These are phyloP conservation scores for Cercophora sp. DNA, from an alignment of 495 filamentous ascomycete species.

Conservation along the genomic window DNA sequence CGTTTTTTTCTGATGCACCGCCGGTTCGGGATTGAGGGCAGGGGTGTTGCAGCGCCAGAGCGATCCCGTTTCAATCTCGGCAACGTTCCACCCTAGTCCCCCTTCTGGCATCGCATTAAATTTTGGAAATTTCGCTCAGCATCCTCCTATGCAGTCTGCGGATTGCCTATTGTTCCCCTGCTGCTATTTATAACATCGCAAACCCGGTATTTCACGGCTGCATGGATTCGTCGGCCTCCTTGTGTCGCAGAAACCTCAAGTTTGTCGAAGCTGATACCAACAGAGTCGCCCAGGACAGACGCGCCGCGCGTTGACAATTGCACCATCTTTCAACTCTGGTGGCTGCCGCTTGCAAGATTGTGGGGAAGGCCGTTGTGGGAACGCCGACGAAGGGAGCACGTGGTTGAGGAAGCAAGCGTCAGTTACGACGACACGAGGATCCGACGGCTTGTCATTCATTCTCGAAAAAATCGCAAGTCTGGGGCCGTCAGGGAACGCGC, in stretches of 20 bases:
- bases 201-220: constrained; percentile 10
- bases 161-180: constrained; percentile 12
- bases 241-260: neutral
- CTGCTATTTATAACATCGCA: constrained; percentile 22
- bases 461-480: neutral
- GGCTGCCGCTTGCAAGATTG: neutral
- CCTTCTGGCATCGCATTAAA: constrained; percentile 31
- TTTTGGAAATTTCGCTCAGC: constrained; percentile 28
- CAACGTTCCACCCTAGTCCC: constrained; percentile 40
- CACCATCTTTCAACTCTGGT: neutral
- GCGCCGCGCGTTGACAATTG: neutral
- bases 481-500: neutral
- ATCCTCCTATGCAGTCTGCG: constrained; percentile 14
- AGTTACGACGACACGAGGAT: constrained; percentile 1
- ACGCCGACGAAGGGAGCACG: neutral
- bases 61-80: constrained; percentile 40
- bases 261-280: constrained; percentile 3
- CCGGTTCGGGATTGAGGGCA: constrained; percentile 24
- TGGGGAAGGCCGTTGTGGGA: neutral
- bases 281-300: neutral
- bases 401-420: neutral
- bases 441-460: neutral
- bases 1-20: constrained; percentile 13
- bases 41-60: constrained; percentile 23
- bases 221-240: constrained; percentile 10